phyloP scores from a whole-genome alignment of 306 rosid species.

The Cicer chorassanicum region DNA sequence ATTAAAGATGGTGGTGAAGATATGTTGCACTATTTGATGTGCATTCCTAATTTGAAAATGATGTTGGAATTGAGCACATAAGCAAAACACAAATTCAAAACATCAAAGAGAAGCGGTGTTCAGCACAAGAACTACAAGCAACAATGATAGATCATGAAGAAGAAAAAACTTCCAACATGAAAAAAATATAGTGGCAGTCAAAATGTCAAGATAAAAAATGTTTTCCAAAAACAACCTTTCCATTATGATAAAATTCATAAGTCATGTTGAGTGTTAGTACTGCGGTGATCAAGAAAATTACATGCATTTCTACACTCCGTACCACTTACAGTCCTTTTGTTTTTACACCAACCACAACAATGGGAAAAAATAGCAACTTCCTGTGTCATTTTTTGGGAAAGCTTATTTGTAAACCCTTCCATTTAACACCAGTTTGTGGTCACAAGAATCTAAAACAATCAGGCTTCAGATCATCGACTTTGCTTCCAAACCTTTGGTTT shows the following conservation, averaged over 20 bases:
- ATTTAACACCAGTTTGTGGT: background rate
- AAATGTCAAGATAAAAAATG: background rate
- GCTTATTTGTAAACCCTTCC: background rate
- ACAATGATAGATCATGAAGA: background rate
- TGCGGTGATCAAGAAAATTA: background rate
- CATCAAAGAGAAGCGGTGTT: background rate
- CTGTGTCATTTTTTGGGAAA: background rate
- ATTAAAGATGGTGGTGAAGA: background rate
- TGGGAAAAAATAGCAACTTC: background rate
- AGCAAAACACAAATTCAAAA: background rate
- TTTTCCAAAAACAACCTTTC: background rate
- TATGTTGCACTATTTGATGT: background rate
- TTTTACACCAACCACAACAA: background rate
- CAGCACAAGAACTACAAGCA: slow-evolving; percentile 3
- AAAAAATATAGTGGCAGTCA: background rate
- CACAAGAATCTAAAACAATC: background rate
- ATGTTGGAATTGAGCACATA: background rate
- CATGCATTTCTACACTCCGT: background rate
- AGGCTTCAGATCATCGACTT: background rate
- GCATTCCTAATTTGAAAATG: background rate
- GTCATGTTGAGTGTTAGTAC: background rate
- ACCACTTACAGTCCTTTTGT: background rate
- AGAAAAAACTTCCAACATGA: background rate
- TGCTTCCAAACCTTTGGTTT: background rate
- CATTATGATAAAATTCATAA: background rate